Base-by-base conservation (phyloP, 140 eudicot species). In the Oenanthe javanica region DNA sequence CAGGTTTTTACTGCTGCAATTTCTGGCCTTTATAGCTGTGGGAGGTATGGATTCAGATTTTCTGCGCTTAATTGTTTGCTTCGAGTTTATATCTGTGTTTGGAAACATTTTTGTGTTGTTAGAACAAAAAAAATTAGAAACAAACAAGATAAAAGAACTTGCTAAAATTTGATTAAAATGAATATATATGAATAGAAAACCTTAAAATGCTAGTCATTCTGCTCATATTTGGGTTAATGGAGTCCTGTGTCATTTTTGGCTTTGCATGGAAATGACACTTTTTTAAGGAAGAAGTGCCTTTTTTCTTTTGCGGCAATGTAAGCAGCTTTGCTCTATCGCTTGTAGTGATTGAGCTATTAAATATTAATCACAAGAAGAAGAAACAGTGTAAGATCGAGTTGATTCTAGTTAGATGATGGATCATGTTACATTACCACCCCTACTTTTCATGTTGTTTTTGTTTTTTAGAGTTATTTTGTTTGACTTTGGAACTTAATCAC, bases 1-100 rank as follows among this genome's bases (percentile, higher is more conserved):
- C 89, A 84, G 85, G 97, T 94, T 82, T 94, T 86, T 79, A 92
- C 89, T 90, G 88, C 95, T 5, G 97, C 95, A 12, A 84, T 94
- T 67, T 92, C 96, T 0, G 96, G 95, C 77, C 90, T 94, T 55
- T 84, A 91, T 42, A 85, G 47, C 86, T 87, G 93, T 75, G 87
- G 91, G 77, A 95, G 99, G 99, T 95, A 89, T 38, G 3, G 27
- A 18, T 78, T 70, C 42, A 6, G 23, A 47, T 19, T 16, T 50
- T 57, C n/a, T 40, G 18, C 15, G 40, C 31, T 67, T 77, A 3
- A 7, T 79, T 81, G 54, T 11, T 51, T 18, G 48, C 50, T 50
- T 36, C 21, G 10, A 12, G 9, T 69, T n/a, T 61, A 6, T 4
- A 31, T 4, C 21, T 7, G 13, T 61, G 69, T 61, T 67, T 9